These are phyloP conservation scores for Pseudogymnoascus sp. DNA, from an alignment of 2,329 filamentous ascomycete genomes.

Conservation along the genomic window DNA sequence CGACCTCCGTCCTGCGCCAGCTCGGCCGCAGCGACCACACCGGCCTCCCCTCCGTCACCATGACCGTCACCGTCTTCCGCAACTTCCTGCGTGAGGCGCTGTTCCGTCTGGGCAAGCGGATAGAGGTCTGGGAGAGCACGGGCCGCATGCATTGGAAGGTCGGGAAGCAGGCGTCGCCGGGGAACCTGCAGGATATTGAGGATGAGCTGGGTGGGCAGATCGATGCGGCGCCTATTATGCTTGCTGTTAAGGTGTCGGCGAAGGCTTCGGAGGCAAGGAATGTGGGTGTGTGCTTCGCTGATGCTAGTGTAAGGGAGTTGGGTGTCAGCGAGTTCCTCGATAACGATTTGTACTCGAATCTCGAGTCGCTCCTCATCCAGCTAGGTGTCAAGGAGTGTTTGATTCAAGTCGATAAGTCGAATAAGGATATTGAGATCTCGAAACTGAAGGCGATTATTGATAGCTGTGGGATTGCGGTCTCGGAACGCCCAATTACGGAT, in stretches of 20 bases:
- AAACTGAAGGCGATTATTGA: constrained; percentile 87
- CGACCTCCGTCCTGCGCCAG: constrained; percentile 86
- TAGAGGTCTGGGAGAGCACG: constrained; percentile 80
- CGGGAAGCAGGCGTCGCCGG: constrained; percentile 84
- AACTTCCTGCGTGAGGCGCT: constrained; percentile 93
- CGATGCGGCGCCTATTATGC: constrained; percentile 85
- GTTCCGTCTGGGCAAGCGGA: constrained; percentile 78
- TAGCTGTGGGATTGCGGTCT: constrained; percentile 82
- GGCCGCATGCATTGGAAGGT: constrained; percentile 87
- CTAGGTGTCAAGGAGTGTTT: constrained; percentile 91
- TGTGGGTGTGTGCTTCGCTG: constrained; percentile 94
- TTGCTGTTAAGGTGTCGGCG: constrained; percentile 88
- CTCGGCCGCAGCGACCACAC: constrained; percentile 76
- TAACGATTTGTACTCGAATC: constrained; percentile 96
- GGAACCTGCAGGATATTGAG: constrained; percentile 93
- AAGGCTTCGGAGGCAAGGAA: constrained; percentile 76
- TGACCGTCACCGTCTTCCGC: constrained; percentile 89
- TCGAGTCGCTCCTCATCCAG: constrained; percentile 92
- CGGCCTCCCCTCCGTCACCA: constrained; percentile 86
- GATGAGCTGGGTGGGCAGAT: constrained; percentile 84
- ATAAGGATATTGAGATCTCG: constrained; percentile 79
- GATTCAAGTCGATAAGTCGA: constrained; percentile 66
- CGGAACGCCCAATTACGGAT: constrained; percentile 67
- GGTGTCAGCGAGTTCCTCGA: constrained; percentile 98
- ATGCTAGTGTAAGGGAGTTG: constrained; percentile 90